phyloP scores from a whole-genome alignment of 306 rosid species.

The Corylus americana region DNA sequence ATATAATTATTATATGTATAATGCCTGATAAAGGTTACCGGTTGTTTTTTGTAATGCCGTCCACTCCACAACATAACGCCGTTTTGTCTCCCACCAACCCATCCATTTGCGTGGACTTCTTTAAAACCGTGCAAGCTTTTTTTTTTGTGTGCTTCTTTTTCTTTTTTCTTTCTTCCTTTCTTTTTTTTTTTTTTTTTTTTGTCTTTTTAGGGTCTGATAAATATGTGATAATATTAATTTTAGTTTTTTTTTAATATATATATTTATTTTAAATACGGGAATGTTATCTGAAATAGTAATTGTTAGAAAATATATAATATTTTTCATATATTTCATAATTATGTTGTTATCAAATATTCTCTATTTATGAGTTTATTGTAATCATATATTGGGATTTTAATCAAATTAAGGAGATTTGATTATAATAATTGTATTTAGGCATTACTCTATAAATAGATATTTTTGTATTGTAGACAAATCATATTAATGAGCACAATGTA shows the following conservation, averaged over 20 bases:
- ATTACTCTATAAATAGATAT: too few relatives aligned
- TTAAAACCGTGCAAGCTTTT: neutral
- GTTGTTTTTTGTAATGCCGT: neutral
- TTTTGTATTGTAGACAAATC: too few relatives aligned
- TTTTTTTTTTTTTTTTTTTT: neutral
- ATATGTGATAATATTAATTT: neutral
- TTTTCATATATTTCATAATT: too few relatives aligned
- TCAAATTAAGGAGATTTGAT: too few relatives aligned
- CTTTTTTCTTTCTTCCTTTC: neutral
- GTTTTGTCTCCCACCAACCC: conserved; percentile 47
- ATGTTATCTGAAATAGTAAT: too few relatives aligned
- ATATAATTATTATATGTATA: neutral
- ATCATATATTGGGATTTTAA: too few relatives aligned
- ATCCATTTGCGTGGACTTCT: conserved; percentile 1
- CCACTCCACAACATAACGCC: conserved; percentile 24
- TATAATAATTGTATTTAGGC: too few relatives aligned
- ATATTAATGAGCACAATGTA: too few relatives aligned
- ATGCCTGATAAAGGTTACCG: neutral
- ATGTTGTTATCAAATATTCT: too few relatives aligned
- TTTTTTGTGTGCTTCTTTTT: neutral
- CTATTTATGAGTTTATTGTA: too few relatives aligned
- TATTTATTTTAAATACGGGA: too few relatives aligned
- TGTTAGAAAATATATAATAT: too few relatives aligned
- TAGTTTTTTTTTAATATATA: neutral
- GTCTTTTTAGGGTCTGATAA: neutral